Evolutionary conservation across 495 filamentous ascomycete species (phyloP).

Genomic region (Penicillium daleae): DNA sequence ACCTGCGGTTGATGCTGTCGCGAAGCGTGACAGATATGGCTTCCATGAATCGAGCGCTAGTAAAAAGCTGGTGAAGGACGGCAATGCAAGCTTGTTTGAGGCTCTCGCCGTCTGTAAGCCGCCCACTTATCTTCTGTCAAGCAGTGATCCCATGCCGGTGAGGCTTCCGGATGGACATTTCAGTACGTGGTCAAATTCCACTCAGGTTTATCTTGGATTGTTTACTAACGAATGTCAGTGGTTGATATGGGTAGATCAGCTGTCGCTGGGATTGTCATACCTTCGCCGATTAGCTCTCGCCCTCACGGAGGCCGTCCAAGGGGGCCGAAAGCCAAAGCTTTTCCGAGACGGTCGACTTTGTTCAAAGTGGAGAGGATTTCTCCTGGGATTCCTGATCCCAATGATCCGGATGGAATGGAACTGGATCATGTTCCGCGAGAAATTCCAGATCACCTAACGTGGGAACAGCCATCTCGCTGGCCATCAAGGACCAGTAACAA

Average conservation of each 20-base stretch:
- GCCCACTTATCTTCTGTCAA: conserved; percentile 35
- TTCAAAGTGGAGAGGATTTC: conserved; percentile 9
- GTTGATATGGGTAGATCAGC: not conserved
- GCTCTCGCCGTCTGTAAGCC: conserved; percentile 40
- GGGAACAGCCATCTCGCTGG: not conserved
- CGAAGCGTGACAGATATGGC: conserved; percentile 57
- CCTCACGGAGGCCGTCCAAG: conserved; percentile 9
- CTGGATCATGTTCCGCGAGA: not conserved
- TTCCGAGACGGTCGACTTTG: not conserved
- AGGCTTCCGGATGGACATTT: conserved; percentile 35
- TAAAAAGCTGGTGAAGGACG: conserved; percentile 42
- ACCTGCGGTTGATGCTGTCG: conserved; percentile 40
- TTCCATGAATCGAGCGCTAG: conserved; percentile 43
- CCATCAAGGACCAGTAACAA: conserved; percentile 20
- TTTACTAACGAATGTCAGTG: not conserved
- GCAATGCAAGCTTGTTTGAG: conserved; percentile 51
- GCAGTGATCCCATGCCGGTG: conserved; percentile 37
- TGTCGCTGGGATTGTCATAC: not conserved
- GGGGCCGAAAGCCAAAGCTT: not conserved
- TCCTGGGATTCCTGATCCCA: not conserved
- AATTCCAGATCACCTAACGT: conserved; percentile 2
- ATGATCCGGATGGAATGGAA: not conserved
- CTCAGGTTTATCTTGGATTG: not conserved
- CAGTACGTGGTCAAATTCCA: conserved; percentile 26
- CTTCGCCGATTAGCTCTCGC: not conserved